phyloP scores from a whole-genome alignment of 1,284 basidiomycete species.

The Ganoderma lingzhi region DNA sequence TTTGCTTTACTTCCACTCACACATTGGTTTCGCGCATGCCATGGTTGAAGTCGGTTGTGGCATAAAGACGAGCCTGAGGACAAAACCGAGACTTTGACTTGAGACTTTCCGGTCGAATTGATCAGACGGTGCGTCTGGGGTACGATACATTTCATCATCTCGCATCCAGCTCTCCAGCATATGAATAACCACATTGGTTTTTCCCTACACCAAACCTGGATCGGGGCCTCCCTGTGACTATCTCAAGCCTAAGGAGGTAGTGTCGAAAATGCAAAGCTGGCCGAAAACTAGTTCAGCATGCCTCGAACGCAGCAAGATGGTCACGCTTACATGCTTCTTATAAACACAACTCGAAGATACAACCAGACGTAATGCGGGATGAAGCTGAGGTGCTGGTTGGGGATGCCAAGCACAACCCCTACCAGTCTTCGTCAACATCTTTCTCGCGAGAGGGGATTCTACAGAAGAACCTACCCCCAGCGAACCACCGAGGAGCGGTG shows the following conservation, averaged over 20 bases:
- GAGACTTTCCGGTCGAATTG: background rate
- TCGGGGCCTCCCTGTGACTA: background rate
- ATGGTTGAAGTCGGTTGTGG: background rate
- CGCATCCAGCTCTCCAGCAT: background rate
- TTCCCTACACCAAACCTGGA: background rate
- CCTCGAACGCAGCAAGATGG: background rate
- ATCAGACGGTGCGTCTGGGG: background rate
- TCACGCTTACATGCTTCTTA: background rate
- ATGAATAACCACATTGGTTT: background rate
- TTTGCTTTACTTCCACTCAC: slow-evolving; percentile 23
- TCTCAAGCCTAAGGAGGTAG: background rate
- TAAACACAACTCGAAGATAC: no score
- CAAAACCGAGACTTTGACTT: background rate
- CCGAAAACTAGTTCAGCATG: background rate
- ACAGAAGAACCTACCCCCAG: background rate
- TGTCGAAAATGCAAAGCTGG: background rate
- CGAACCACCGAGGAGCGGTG: background rate
- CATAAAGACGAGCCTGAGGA: background rate
- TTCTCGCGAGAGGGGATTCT: background rate
- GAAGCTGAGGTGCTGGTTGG: background rate
- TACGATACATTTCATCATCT: background rate
- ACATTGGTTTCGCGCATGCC: background rate
- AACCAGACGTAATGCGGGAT: background rate
- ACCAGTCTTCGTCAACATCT: background rate
- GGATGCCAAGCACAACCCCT: background rate